Percentiles rank a stretch among this genome's conserved stretches.
These are phyloP conservation scores for Clavispora vitiphila DNA, from an alignment of 805 yeast species.

Conservation along the genomic window DNA sequence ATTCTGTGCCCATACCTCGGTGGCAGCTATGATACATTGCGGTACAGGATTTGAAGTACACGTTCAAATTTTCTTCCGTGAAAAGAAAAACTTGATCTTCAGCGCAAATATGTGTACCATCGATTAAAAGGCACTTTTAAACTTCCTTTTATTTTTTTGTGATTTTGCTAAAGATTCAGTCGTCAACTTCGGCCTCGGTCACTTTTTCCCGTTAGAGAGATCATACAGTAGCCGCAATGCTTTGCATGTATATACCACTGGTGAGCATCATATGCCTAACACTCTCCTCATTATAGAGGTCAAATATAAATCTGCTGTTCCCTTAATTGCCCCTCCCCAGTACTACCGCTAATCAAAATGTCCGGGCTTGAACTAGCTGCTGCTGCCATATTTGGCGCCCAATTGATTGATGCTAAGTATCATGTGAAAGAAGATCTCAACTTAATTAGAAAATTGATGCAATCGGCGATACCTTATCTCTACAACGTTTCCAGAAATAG, in stretches of 20 bases:
- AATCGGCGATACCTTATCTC: slow-evolving; percentile 38
- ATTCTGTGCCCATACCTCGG: background rate
- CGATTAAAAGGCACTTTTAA: too few species aligned
- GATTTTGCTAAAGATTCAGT: too few species aligned
- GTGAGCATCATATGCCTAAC: background rate
- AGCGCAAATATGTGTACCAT: too few species aligned
- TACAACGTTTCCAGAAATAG: slow-evolving; percentile 30
- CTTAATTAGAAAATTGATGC: slow-evolving; percentile 41
- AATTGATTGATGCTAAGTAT: slow-evolving; percentile 43
- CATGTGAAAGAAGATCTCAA: slow-evolving; percentile 50
- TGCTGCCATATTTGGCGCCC: slow-evolving; percentile 41
- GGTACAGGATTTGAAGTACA: too few species aligned
- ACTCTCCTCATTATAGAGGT: background rate
- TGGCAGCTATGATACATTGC: background rate
- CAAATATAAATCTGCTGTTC: background rate
- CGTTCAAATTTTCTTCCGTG: too few species aligned
- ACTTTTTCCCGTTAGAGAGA: too few species aligned
- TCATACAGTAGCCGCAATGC: background rate
- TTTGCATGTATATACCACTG: background rate
- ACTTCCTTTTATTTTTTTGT: too few species aligned
- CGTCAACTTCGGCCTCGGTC: too few species aligned
- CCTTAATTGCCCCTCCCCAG: background rate
- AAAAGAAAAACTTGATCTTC: too few species aligned
- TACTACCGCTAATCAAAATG: slow-evolving; percentile 16
- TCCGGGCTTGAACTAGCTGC: slow-evolving; percentile 35